These are phyloP conservation scores for Flueggea neowawraea DNA, from an alignment of 441 rosid species.

Conservation along the genomic window DNA sequence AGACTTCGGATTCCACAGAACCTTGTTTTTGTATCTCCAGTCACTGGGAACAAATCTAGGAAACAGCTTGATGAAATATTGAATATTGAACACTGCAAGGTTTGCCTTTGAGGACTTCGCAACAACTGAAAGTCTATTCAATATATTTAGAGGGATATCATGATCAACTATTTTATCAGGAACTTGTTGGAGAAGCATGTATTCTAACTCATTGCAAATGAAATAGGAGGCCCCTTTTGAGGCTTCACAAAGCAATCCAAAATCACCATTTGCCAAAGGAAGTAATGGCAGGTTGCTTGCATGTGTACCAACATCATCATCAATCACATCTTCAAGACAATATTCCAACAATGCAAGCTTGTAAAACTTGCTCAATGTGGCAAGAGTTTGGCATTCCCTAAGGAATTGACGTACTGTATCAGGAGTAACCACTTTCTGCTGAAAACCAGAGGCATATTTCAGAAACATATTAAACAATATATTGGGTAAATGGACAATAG, in stretches of 20 bases:
- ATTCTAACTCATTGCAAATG: conserved; percentile 76
- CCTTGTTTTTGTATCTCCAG: conserved; percentile 72
- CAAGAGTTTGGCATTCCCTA: conserved; percentile 52
- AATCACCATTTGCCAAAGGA: conserved; percentile 91
- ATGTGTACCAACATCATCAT: conserved; percentile 68
- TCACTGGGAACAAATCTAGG: conserved; percentile 84
- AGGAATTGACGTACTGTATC: conserved; percentile 74
- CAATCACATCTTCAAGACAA: conserved; percentile 94
- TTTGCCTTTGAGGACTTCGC: conserved; percentile 71
- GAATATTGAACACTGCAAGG: conserved; percentile 51
- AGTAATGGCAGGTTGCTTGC: conserved; percentile 66
- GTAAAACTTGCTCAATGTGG: conserved; percentile 48
- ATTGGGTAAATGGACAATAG: conserved; percentile 78
- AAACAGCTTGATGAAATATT: conserved; percentile 60
- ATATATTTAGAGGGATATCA: conserved; percentile 56
- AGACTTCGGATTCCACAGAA: conserved; percentile 72
- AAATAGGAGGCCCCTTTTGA: conserved; percentile 58
- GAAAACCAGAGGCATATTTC: conserved; percentile 58
- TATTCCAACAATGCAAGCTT: conserved; percentile 91
- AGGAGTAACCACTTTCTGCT: conserved; percentile 94
- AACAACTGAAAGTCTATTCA: conserved; percentile 68
- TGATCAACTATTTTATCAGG: conserved; percentile 74
- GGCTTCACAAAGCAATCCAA: conserved; percentile 64
- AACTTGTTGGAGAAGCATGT: conserved; percentile 63
- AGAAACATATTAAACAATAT: conserved; percentile 68